phyloP scores from a whole-genome alignment of 2,329 filamentous ascomycete species.

The Stemphylium vesicarium region DNA sequence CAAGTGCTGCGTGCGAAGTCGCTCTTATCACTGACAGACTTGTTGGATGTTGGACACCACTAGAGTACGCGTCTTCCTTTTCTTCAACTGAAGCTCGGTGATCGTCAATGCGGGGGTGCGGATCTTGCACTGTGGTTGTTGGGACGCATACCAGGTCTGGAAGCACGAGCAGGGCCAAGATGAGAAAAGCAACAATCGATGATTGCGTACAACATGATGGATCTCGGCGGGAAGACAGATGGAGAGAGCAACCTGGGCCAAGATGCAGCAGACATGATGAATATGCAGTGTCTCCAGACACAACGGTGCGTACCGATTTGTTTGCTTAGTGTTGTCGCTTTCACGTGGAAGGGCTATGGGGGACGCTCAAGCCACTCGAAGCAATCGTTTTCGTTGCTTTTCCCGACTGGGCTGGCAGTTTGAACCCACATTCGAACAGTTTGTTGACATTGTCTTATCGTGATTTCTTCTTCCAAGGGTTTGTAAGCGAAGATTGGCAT shows the following conservation, averaged over 20 bases:
- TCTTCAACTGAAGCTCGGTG: neutral
- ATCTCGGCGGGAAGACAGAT: neutral
- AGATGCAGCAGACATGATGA: neutral
- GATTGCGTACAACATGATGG: neutral
- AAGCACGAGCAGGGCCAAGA: neutral
- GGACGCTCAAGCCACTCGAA: neutral
- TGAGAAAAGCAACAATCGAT: neutral
- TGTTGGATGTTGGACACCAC: neutral
- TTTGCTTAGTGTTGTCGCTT: neutral
- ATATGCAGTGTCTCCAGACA: neutral
- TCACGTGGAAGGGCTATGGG: neutral
- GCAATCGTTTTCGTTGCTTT: slow-evolving; percentile 1
- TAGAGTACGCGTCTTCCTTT: neutral
- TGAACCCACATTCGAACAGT: neutral
- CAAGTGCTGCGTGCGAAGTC: neutral
- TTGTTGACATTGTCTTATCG: neutral
- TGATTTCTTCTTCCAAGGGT: neutral
- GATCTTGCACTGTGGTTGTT: neutral
- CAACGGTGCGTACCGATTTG: neutral
- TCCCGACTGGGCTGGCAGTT: neutral
- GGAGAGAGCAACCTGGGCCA: neutral
- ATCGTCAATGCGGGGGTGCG: neutral
- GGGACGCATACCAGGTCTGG: neutral
- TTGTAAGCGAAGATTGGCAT: neutral
- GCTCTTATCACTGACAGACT: neutral